Evolutionary conservation across 2,329 filamentous ascomycete genomes (phyloP), one percentile per base, ranked within the genome.

Genomic region (Ramularia collo-cygni): DNA sequence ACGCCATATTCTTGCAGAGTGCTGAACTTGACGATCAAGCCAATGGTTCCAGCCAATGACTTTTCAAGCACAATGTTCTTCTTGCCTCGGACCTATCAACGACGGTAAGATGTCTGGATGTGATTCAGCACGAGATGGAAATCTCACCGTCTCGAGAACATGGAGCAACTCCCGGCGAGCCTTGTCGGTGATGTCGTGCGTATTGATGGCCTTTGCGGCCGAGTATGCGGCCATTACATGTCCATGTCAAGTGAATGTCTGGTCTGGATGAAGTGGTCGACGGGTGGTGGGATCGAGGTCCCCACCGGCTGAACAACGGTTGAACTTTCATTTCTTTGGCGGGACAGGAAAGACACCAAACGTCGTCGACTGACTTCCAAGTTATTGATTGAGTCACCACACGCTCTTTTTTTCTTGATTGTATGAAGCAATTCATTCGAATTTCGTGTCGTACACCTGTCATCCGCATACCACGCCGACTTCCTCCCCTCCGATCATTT

Each of bases 31-130:
- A 94, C 87, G 52, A 98, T 83, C 44, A 90, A 75, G 44, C 89
- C 87, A 53, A 98, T 76, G 19, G 89, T 86, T 16, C 90, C 92
- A 52, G 90, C 88, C 54, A 98, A 75, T 55, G 81, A 82, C 64
- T 84, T 85, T 63, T 96, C 90, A 59, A 98, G 83, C 37, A 98
- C 85, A 46, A 98, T 73, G 59, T 95, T 96, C 75, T 98, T 98
- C 77, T 96, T 98, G 54, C 93, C 93, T 61, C 90, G 85, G 51
- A 96, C 87, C 92, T 98, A 38, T 8, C 16, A 13, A 10, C 21
- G 21, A 24, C 10, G 10, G 21, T 24, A 10, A 24, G 21, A 35
- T 21, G 18, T 31, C 42, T 55, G 36, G 53, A 48, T 40, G 28
- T n/a, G 12, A 27, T 32, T 32, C 7, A 17, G 36, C 32, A 14